Conservation (phyloP, 2,329 filamentous ascomycete species). For the Dactylellina drechsleri region DNA sequence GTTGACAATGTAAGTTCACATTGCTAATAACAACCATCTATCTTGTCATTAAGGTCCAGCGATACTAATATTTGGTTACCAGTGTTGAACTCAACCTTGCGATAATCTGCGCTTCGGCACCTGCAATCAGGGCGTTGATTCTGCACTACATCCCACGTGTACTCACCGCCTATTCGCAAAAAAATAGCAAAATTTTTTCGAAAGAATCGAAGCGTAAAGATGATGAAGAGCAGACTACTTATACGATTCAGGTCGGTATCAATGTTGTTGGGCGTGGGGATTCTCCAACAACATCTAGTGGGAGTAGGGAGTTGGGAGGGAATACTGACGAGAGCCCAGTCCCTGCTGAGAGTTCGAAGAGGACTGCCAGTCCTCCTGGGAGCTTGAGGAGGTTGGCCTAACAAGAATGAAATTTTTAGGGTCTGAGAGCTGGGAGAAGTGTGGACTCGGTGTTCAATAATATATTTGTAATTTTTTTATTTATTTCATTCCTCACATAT, state of each 20-base stretch:
- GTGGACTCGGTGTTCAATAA: too few species aligned
- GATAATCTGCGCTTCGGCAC: conserved; percentile 48
- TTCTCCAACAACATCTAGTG: conserved; percentile 23
- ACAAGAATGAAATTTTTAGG: neutral
- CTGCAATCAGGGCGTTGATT: conserved; percentile 44
- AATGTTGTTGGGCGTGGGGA: conserved; percentile 5
- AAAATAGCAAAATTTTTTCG: neutral
- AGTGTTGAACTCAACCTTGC: conserved; percentile 46
- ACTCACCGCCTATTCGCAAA: conserved; percentile 41
- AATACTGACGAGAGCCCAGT: neutral
- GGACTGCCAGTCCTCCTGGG: neutral
- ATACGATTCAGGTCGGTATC: conserved; percentile 39
- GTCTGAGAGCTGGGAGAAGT: too few species aligned
- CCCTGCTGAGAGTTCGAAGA: neutral
- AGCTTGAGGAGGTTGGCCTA: conserved; percentile 22
- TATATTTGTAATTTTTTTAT: too few species aligned
- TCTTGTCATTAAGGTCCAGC: too few species aligned
- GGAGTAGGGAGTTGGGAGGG: conserved; percentile 17
- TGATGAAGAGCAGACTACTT: conserved; percentile 30
- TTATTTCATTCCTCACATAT: too few species aligned
- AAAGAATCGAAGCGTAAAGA: conserved; percentile 22
- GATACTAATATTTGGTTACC: neutral
- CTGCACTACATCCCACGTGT: conserved; percentile 41
- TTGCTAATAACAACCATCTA: neutral
- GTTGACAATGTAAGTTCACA: conserved; percentile 34